Evolutionary conservation across 2,329 filamentous ascomycete genomes (phyloP).

Genomic region (Fusarium sp.): DNA sequence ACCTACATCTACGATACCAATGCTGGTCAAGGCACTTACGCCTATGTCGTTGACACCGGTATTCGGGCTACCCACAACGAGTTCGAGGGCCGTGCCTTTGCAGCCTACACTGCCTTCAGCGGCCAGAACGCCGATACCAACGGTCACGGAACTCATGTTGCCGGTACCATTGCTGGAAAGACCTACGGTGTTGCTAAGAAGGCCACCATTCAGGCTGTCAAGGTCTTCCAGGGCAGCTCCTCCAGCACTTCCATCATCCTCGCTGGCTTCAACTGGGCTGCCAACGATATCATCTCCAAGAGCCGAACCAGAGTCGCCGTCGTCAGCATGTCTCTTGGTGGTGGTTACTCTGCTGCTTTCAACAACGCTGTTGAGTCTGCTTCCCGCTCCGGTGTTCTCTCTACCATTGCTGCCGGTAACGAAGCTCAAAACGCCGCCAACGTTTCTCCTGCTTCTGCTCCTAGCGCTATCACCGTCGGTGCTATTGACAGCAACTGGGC

Average conservation of each 20-base stretch:
- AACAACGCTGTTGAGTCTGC: conserved; percentile 62
- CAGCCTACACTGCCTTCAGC: conserved; percentile 43
- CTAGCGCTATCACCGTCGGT: conserved; percentile 50
- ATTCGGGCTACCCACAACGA: conserved; percentile 64
- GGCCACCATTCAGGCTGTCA: conserved; percentile 57
- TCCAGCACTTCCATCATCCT: conserved; percentile 49
- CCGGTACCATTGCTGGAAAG: conserved; percentile 51
- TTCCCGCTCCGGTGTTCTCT: conserved; percentile 58
- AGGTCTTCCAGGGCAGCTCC: conserved; percentile 54
- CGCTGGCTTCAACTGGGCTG: conserved; percentile 55
- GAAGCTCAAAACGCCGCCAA: conserved; percentile 47
- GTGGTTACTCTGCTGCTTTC: conserved; percentile 56
- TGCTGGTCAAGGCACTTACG: conserved; percentile 61
- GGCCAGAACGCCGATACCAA: conserved; percentile 45
- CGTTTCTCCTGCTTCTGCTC: conserved; percentile 48
- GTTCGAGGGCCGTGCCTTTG: conserved; percentile 63
- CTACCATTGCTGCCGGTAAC: conserved; percentile 68
- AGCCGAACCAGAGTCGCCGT: conserved; percentile 56
- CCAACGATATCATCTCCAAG: conserved; percentile 56
- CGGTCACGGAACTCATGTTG: conserved; percentile 58
- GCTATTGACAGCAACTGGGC: conserved; percentile 53
- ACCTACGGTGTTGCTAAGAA: conserved; percentile 58
- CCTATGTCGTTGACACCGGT: conserved; percentile 73
- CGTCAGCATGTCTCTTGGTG: conserved; percentile 68
- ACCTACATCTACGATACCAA: conserved; percentile 63